Percentiles rank a stretch among this genome's conserved stretches.
Evolutionary conservation across 2,329 filamentous ascomycete species (phyloP).

Genomic region (Pseudogymnoascus sp.): DNA sequence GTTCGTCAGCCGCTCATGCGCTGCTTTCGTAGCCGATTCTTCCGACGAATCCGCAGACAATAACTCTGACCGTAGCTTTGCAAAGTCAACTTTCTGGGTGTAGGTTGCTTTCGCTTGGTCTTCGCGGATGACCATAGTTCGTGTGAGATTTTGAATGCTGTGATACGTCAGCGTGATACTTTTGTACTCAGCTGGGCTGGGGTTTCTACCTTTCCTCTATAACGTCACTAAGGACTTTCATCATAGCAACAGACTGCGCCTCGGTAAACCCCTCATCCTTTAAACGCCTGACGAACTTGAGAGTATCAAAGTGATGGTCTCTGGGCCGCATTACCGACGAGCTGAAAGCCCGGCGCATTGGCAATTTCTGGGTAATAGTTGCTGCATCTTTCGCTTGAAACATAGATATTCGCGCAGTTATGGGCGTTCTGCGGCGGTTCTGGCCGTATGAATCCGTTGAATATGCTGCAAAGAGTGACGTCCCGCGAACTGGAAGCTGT

Average conservation of each 20-base stretch:
- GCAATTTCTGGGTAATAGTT: conserved; percentile 12
- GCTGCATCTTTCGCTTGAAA: neutral
- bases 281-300: conserved; percentile 90
- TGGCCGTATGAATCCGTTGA: conserved; percentile 1
- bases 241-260: conserved; percentile 93
- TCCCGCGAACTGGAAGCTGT: conserved; percentile 10
- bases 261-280: conserved; percentile 91
- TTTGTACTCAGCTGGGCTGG: conserved; percentile 4
- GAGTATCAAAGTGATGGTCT: conserved; percentile 95
- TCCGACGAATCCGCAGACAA: conserved; percentile 88
- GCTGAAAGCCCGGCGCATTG: conserved; percentile 49
- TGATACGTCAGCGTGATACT: neutral
- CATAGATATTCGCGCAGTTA: neutral
- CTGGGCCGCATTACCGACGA: conserved; percentile 50
- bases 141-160: conserved; percentile 90
- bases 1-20: conserved; percentile 87
- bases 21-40: conserved; percentile 74
- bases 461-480: conserved; percentile 3
- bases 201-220: conserved; percentile 73
- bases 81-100: conserved; percentile 92
- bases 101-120: conserved; percentile 76
- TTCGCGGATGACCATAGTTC: conserved; percentile 95
- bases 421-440: neutral
- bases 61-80: conserved; percentile 89
- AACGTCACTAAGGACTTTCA: conserved; percentile 92